These are phyloP conservation scores for Pichia nakasei DNA, from an alignment of 805 yeast genomes.

Conservation along the genomic window DNA sequence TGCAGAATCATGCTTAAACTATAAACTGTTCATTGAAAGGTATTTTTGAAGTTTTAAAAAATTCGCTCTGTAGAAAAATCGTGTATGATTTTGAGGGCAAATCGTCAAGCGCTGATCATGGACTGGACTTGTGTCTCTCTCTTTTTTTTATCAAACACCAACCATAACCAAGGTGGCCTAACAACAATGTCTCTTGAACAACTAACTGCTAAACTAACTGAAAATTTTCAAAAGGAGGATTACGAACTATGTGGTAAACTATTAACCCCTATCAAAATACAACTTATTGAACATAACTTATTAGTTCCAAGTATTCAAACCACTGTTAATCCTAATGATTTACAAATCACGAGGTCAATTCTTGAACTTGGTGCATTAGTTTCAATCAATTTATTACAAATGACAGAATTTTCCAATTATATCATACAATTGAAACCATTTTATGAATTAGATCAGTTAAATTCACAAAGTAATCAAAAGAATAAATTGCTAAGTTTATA, in stretches of 20 bases:
- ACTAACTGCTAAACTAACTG: conserved; percentile 60
- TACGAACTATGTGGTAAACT: conserved; percentile 52
- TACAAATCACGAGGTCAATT: conserved; percentile 70
- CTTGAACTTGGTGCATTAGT: conserved; percentile 84
- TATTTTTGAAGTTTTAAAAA: too few relatives aligned
- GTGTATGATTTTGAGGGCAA: too few relatives aligned
- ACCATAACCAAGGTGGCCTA: not conserved
- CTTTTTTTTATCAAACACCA: too few relatives aligned
- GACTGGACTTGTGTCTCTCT: too few relatives aligned
- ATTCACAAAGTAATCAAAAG: conserved; percentile 44
- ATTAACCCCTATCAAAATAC: conserved; percentile 67
- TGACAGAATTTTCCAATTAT: conserved; percentile 60
- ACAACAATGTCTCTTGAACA: conserved; percentile 50
- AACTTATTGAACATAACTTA: conserved; percentile 66
- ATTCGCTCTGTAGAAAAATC: too few relatives aligned
- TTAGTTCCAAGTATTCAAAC: conserved; percentile 52
- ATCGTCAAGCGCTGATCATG: too few relatives aligned
- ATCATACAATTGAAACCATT: conserved; percentile 71
- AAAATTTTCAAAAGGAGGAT: conserved; percentile 52
- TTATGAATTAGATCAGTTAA: conserved; percentile 35
- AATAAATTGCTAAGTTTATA: conserved; percentile 70
- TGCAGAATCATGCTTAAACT: too few relatives aligned
- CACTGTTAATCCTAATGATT: conserved; percentile 47
- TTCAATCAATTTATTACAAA: conserved; percentile 55
- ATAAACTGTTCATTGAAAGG: too few relatives aligned